Evolutionary conservation across 2,329 filamentous ascomycete genomes (phyloP), one percentile per base, ranked within the genome.

Genomic region (Ilyonectria sp.): DNA sequence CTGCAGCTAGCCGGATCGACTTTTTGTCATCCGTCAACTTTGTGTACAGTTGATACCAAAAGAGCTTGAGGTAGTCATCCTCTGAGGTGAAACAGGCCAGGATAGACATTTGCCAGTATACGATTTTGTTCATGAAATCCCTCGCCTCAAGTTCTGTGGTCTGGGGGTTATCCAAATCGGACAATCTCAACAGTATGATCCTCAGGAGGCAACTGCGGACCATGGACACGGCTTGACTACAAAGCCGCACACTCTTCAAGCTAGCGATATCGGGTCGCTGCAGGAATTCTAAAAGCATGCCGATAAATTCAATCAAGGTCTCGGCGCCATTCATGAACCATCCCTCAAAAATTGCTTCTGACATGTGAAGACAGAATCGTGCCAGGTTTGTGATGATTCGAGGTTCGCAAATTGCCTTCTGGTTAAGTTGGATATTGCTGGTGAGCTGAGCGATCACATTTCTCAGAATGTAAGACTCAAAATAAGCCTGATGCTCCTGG

Each of bases 61-160:
- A 89, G 37, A 98, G 86, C 70, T 92, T 92, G 75, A 98, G 88
- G 76, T 93, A 93, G 10, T 94, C 91, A n/a, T 93, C 90, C 50
- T 97, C 94, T 7, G 89, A 86, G 3, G 93, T 92, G 17, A 96
- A 90, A 4, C 92, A 90, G 2, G 91, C 91, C 17, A 99, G 84
- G 17, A 99, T 90, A 19, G 97, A 93, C 21, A 94, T 94, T 79
- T 98, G 96, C 96, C 96, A 99, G 79, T 98, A 98, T 0, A 94
- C 90, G 74, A 99, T 89, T 77, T 94, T 95, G 67, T 93, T 88
- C 80, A 99, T 89, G 65, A 97, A 94, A 1, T 87, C 84, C 29
- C 92, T 86, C 0, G 91, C 90, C 54, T 94, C 91, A 7, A 82
- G 78, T 64, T 92, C 88, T 3, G 87, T 82, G 2, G 84, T 85